Evolutionary conservation across 2,329 filamentous ascomycete genomes (phyloP).

Genomic region (Epichloe brachyelytri): DNA sequence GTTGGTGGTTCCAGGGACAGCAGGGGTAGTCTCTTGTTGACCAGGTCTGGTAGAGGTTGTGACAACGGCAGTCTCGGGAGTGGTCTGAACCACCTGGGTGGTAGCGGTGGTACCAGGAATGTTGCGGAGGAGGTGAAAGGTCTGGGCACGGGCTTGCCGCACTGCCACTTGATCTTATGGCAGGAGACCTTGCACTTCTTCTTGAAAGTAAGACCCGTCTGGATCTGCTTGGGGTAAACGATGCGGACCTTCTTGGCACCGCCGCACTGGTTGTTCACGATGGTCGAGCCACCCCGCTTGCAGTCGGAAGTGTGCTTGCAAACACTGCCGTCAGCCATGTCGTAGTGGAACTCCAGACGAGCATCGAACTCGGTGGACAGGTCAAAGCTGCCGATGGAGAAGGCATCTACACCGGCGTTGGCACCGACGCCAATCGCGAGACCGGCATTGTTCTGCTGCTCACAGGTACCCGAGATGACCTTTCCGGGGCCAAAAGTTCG

Average conservation of each 20-base stretch:
- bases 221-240: constrained; percentile 46
- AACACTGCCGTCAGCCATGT: constrained; percentile 66
- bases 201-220: constrained; percentile 23
- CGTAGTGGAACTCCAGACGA: constrained; percentile 75
- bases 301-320: constrained; percentile 71
- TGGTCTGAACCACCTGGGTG: not conserved
- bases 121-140: not conserved
- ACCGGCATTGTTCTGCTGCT: constrained; percentile 29
- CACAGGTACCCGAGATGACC: constrained; percentile 46
- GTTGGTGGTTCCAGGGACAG: constrained; percentile 7
- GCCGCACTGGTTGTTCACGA: constrained; percentile 84
- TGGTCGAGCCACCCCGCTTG: constrained; percentile 50
- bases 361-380: constrained; percentile 63
- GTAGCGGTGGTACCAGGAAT: not conserved
- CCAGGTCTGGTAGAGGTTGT: constrained; percentile 2
- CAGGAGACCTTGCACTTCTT: constrained; percentile 48
- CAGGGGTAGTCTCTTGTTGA: constrained; percentile 7
- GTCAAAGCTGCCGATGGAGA: constrained; percentile 66
- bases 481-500: constrained; percentile 36
- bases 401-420: constrained; percentile 28
- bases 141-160: constrained; percentile 24
- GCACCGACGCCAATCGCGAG: constrained; percentile 45
- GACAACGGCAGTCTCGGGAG: not conserved
- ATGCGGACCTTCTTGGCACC: constrained; percentile 75
- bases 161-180: constrained; percentile 47